Conservation (phyloP, 164 flowering plant genomes). For the Liquidambar formosana region DNA sequence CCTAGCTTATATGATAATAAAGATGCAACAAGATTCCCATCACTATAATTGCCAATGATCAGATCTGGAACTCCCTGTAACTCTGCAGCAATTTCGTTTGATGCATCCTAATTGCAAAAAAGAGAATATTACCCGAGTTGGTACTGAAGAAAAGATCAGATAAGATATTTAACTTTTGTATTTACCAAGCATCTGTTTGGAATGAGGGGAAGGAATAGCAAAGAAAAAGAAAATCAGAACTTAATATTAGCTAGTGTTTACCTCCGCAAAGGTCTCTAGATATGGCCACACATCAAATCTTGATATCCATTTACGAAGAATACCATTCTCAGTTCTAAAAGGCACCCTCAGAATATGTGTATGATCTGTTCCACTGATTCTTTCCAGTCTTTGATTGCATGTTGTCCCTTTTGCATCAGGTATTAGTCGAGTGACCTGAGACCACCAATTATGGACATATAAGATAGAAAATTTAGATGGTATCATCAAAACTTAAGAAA, state of each 20-base stretch:
- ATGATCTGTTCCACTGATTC: conserved; percentile 19
- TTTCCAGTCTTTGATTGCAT: conserved; percentile 22
- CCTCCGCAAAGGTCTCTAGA: conserved; percentile 23
- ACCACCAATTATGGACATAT: neutral
- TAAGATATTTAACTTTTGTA: too few relatives aligned
- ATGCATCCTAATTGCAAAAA: conserved; percentile 58
- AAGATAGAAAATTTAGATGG: neutral
- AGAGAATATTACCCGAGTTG: too few relatives aligned
- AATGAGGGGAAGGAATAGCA: too few relatives aligned
- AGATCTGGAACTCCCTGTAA: conserved; percentile 85
- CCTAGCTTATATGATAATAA: conserved; percentile 78
- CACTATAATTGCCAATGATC: conserved; percentile 95
- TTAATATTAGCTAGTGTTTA: neutral
- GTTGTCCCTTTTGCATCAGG: conserved; percentile 29
- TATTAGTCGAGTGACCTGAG: conserved; percentile 23
- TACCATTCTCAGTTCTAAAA: conserved; percentile 18
- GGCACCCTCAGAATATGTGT: conserved; percentile 23
- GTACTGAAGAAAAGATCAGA: too few relatives aligned
- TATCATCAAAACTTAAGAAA: neutral
- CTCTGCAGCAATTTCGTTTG: conserved; percentile 80
- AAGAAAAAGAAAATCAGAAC: neutral
- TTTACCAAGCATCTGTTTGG: too few relatives aligned
- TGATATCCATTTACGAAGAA: conserved; percentile 27
- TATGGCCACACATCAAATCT: conserved; percentile 25
- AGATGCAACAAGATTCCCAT: conserved; percentile 97